Evolutionary conservation across 345 rosid species (phyloP), one percentile per base, ranked within the genome.

Genomic region (Diplotaxis tenuifolia): DNA sequence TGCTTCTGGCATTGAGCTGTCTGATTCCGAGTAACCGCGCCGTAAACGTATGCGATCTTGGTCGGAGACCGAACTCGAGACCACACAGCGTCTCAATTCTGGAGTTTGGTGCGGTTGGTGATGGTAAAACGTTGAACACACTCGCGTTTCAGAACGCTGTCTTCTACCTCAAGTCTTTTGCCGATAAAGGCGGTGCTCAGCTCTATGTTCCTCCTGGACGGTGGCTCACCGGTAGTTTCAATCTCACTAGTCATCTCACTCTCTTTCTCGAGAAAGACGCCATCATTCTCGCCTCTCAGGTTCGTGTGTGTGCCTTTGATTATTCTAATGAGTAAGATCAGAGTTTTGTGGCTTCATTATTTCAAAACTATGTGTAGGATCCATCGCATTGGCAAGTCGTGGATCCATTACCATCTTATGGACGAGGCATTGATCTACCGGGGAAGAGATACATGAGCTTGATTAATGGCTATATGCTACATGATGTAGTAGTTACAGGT

Each of bases 51-150:
- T 75, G 79, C 32, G 75, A 69, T 69, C 71, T 62, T 64, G 38
- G 53, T 18, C 49, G 23, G 49, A 31, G 67, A 62, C 75, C 65
- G 1, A 60, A 64, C 42, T 60, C 73, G 52, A 81, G 83, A 64
- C 67, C 72, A 21, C 83, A 81, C 79, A 77, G 73, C 60, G 69
- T 77, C n/a, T 76, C 83, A 28, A 83, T 85, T 52, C 22, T 75
- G 8, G 88, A 83, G 75, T 85, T 85, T 42, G 85, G 86, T 57
- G 88, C 84, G 6, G 81, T 85, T 0, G 86, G 84, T 25, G 86
- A 83, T 42, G 88, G 86, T 9, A 59, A 81, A 78, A 85, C 84
- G 15, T 20, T 83, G 67, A 85, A 85, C 78, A 85, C 88, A 19
- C 71, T 79, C 70, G 86, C 86, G 16, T 85, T 85, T 77, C 80